Conservation (phyloP, 805 yeast species). For the Zygoascus flipseniorum region DNA sequence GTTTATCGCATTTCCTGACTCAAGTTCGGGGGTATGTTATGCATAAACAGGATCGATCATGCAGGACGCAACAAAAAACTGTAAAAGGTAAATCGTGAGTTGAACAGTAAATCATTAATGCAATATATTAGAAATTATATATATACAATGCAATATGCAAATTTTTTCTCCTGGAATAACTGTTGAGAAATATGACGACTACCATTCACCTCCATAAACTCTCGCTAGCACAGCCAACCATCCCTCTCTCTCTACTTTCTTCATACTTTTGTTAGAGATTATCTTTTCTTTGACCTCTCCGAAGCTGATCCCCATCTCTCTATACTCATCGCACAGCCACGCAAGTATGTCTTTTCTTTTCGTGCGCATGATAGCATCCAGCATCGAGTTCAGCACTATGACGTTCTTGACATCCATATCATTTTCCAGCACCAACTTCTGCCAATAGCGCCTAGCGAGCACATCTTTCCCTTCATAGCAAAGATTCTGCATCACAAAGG, state of each 20-base stretch:
- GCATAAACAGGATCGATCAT: background rate
- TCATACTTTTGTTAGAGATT: background rate
- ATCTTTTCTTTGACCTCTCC: background rate
- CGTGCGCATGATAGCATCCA: slow-evolving; percentile 2
- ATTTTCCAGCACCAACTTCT: slow-evolving; percentile 4
- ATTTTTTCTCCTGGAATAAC: background rate
- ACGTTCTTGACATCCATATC: slow-evolving; percentile 11
- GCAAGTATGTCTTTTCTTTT: background rate
- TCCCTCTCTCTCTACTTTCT: background rate
- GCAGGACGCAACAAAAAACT: background rate
- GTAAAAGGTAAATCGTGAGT: no score
- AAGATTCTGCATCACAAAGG: slow-evolving; percentile 5
- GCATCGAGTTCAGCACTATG: slow-evolving; percentile 5
- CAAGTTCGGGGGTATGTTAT: no score
- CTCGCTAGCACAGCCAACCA: background rate
- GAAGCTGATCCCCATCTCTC: slow-evolving; percentile 1
- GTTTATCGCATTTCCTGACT: no score
- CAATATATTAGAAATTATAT: background rate
- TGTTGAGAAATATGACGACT: background rate
- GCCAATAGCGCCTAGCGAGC: slow-evolving; percentile 13
- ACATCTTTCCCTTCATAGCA: slow-evolving; percentile 1
- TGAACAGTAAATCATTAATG: background rate
- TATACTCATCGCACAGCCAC: slow-evolving; percentile 10
- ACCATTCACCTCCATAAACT: background rate
- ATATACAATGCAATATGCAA: background rate